Base-by-base conservation (phyloP, 306 rosid genomes). In the Arachis stenosperma region DNA sequence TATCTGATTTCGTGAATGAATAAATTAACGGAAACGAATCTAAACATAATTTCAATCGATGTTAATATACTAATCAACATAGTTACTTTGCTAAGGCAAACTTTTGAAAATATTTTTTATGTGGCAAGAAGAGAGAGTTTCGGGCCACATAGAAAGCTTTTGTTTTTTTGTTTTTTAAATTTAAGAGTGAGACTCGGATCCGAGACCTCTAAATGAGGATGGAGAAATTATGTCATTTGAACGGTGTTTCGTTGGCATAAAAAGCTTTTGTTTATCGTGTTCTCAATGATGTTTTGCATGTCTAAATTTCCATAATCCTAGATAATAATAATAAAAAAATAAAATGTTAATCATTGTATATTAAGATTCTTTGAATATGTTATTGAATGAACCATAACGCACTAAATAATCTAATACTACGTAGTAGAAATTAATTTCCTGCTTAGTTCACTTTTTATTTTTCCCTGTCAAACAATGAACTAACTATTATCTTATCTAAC, bases 131-230 rank as follows among this genome's bases (percentile, higher is more conserved):
- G 27, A 8, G 53, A 9, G 40, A 17, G 58, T 9, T 66, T 3
- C 8, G 27, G 27, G 80, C 67, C 84, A 75, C 44, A 73, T 70
- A 41, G 75, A 58, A 70, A 75, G 65, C 27, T 64, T 75, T 22
- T 22, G 1, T 22, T 22, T 22, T 22, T 22, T 22, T 22, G 1
- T 22, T 22, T 22, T 22, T 22, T 1, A 22, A 22, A 22, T 1
- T 22, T 22, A 22, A 22, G 1, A 22, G 1, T 22, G 27, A 22
- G 1, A 22, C 27, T 22, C 1, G 27, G 1, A 17, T 17, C 17
- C 17, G 17, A 22, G 27, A 22, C 1, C 27, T 22, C 27, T 22
- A 22, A 22, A 22, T 22, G 27, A 22, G 1, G 27, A 22, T 1
- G 27, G 27, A 22, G 27, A 22, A 0, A 22, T 1, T 22, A 22